Evolutionary conservation across 306 rosid genomes (phyloP).

Genomic region (Vigna radiata): DNA sequence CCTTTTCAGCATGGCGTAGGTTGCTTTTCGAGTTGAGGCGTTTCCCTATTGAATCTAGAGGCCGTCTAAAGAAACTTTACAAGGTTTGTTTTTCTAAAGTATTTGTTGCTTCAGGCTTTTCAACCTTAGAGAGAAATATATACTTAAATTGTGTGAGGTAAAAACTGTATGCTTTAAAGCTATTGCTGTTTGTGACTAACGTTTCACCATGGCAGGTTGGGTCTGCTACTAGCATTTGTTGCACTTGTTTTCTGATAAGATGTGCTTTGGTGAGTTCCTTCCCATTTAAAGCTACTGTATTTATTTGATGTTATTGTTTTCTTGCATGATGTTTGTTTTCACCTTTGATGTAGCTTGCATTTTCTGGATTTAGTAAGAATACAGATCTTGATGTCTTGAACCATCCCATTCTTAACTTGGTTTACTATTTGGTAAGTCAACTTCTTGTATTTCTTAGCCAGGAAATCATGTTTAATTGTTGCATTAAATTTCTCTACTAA

Average conservation of each 20-base stretch:
- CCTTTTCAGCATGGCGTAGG: slow-evolving; percentile 48
- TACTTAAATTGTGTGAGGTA: neutral
- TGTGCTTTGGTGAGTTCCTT: slow-evolving; percentile 69
- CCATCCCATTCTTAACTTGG: slow-evolving; percentile 71
- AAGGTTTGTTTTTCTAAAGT: slow-evolving; percentile 59
- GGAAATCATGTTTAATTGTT: neutral
- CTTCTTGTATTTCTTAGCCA: neutral
- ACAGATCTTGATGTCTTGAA: slow-evolving; percentile 63
- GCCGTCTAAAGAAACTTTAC: slow-evolving; percentile 75
- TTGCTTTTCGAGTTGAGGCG: slow-evolving; percentile 70
- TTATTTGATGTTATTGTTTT: slow-evolving; percentile 18
- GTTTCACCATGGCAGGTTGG: slow-evolving; percentile 67
- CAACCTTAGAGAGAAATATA: slow-evolving; percentile 20
- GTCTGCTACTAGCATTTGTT: slow-evolving; percentile 72
- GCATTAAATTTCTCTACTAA: neutral
- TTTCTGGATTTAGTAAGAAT: slow-evolving; percentile 60
- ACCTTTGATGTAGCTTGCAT: slow-evolving; percentile 58
- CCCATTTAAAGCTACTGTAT: slow-evolving; percentile 5
- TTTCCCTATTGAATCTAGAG: slow-evolving; percentile 85
- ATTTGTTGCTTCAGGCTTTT: slow-evolving; percentile 10
- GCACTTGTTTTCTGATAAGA: slow-evolving; percentile 78
- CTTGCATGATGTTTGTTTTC: slow-evolving; percentile 37
- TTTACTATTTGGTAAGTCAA: slow-evolving; percentile 69
- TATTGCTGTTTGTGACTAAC: slow-evolving; percentile 27
- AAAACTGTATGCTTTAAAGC: slow-evolving; percentile 2